These are phyloP conservation scores for Aspergillus flavus DNA, from an alignment of 2,329 filamentous ascomycete species.

Conservation along the genomic window DNA sequence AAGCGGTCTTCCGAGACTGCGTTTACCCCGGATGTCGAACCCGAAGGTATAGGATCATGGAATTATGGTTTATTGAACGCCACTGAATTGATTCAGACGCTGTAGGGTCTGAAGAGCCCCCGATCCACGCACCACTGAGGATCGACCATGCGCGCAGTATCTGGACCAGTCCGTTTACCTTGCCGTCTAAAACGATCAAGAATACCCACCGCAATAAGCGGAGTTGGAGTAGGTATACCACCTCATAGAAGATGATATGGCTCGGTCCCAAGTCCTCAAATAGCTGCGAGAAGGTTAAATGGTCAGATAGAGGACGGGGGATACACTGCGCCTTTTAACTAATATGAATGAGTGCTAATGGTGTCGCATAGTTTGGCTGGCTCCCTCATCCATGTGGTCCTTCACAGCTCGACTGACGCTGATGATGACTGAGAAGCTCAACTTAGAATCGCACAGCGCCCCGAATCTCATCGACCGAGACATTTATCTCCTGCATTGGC, in stretches of 20 bases:
- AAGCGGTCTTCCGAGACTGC: constrained; percentile 34
- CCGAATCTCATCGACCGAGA: background rate
- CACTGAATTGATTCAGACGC: background rate
- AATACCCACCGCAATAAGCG: constrained; percentile 20
- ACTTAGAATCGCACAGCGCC: background rate
- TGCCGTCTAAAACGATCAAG: constrained; percentile 25
- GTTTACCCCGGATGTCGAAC: background rate
- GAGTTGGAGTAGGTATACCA: constrained; percentile 38
- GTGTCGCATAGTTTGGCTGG: background rate
- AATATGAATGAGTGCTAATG: background rate
- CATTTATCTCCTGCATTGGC: background rate
- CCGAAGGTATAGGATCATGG: background rate
- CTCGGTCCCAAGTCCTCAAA: background rate
- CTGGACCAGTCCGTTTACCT: constrained; percentile 28
- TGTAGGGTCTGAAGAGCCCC: background rate
- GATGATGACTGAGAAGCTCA: background rate
- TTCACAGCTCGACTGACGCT: background rate
- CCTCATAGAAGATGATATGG: background rate
- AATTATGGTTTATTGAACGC: background rate
- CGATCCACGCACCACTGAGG: background rate
- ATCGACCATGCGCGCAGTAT: constrained; percentile 16
- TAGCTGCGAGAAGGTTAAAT: background rate
- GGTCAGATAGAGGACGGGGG: background rate
- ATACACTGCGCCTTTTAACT: background rate
- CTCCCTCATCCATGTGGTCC: background rate